phyloP scores from a whole-genome alignment of 345 rosid genomes.

The Dipteronia dyeriana region DNA sequence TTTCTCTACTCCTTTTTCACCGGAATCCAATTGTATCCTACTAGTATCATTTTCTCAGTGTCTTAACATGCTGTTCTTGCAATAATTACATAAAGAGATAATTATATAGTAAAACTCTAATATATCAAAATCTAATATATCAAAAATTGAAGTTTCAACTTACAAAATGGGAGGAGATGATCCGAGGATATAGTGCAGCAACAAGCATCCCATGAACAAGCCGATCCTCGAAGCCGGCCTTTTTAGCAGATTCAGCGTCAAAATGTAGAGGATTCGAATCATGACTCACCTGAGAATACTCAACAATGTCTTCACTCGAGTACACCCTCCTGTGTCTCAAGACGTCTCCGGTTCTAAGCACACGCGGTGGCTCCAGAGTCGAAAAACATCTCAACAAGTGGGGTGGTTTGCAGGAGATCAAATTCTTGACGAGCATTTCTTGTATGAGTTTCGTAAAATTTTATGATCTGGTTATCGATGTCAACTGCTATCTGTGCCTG shows the following conservation, averaged over 20 bases:
- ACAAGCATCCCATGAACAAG: conserved; percentile 93
- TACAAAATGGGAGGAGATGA: conserved; percentile 75
- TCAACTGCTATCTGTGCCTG: neutral
- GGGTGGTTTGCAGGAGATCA: conserved; percentile 24
- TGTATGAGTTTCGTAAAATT: neutral
- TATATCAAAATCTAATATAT: too few species aligned
- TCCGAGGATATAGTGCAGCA: conserved; percentile 78
- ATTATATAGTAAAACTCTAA: neutral
- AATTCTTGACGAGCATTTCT: conserved; percentile 30
- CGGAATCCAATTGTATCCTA: neutral
- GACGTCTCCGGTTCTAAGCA: conserved; percentile 62
- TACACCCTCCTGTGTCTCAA: conserved; percentile 58
- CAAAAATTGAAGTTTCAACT: conserved; percentile 28
- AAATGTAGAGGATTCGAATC: conserved; percentile 83
- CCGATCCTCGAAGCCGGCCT: conserved; percentile 62
- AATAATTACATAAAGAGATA: neutral
- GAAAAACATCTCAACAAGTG: conserved; percentile 49
- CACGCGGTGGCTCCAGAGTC: conserved; percentile 24
- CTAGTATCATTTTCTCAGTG: neutral
- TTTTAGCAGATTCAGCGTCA: conserved; percentile 55
- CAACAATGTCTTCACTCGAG: conserved; percentile 58
- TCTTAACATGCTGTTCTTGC: neutral
- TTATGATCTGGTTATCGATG: neutral
- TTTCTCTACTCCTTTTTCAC: neutral
- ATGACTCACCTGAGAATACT: conserved; percentile 73